Conservation (phyloP, 805 yeast genomes). For the Nakazawaea ernobii region DNA sequence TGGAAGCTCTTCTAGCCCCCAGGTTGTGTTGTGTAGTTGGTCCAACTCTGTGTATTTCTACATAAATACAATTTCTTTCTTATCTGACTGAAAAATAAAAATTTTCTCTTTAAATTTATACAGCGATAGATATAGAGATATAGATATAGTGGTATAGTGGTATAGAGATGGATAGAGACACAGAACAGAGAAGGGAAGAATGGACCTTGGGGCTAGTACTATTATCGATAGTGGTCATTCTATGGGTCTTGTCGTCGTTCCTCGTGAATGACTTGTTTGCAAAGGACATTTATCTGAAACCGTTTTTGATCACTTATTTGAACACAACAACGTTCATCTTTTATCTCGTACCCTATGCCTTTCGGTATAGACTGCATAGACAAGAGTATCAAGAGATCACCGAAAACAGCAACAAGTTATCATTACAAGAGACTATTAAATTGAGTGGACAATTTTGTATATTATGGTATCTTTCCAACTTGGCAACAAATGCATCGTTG, state of each 20-base stretch:
- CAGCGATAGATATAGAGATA: no score
- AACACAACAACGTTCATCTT: constrained; percentile 82
- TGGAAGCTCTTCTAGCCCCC: constrained; percentile 12
- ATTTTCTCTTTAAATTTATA: no score
- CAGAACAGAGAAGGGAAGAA: constrained; percentile 13
- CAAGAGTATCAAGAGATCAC: constrained; percentile 17
- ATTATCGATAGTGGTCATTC: constrained; percentile 67
- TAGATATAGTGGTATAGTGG: not conserved
- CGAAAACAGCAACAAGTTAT: constrained; percentile 20
- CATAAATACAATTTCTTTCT: no score
- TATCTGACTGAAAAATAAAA: no score
- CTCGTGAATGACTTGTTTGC: constrained; percentile 74
- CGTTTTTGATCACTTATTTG: constrained; percentile 86
- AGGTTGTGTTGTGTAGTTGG: no score
- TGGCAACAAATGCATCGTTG: constrained; percentile 82
- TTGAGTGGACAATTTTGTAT: constrained; percentile 78
- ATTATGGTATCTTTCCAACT: constrained; percentile 87
- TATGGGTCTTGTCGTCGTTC: constrained; percentile 91
- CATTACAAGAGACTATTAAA: constrained; percentile 58
- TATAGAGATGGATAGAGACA: not conserved
- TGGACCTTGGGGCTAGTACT: constrained; percentile 80
- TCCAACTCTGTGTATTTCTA: no score
- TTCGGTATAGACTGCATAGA: not conserved
- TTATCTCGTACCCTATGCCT: constrained; percentile 59
- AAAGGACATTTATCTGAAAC: constrained; percentile 69